A percentile compares a stretch with the other conserved stretches of the same genome.
Evolutionary conservation across 495 filamentous ascomycete species (phyloP).

Genomic region (Xylaria venustula): DNA sequence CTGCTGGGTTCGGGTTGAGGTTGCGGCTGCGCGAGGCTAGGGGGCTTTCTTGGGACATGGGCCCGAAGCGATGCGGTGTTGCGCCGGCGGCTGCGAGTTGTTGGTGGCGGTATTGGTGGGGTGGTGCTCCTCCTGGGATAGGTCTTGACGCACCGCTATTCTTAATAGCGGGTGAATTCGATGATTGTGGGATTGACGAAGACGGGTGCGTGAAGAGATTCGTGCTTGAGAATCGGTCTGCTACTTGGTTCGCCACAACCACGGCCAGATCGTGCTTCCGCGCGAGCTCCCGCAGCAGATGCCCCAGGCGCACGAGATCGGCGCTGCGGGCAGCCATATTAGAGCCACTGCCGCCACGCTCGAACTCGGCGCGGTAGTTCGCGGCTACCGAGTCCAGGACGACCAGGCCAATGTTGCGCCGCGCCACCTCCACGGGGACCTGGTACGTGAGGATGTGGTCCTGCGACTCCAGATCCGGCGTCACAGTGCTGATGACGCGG

Average conservation of each 20-base stretch:
- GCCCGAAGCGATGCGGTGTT: not conserved
- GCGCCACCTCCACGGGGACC: conserved; percentile 76
- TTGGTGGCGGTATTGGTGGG: too few relatives aligned
- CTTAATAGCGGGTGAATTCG: conserved; percentile 5
- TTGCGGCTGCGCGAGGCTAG: conserved; percentile 34
- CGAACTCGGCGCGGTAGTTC: conserved; percentile 90
- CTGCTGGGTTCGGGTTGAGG: not conserved
- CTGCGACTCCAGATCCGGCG: conserved; percentile 91
- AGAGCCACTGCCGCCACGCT: conserved; percentile 42
- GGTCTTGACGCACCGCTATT: not conserved
- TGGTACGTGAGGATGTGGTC: conserved; percentile 93
- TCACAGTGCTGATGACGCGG: conserved; percentile 72
- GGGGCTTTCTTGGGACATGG: conserved; percentile 36
- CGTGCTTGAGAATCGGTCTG: conserved; percentile 67
- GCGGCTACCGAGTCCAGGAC: conserved; percentile 89
- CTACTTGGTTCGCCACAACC: conserved; percentile 95
- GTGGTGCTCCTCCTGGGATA: too few relatives aligned
- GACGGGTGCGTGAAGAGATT: conserved; percentile 2
- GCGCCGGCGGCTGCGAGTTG: not conserved
- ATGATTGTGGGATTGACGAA: conserved; percentile 12
- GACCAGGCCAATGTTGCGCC: conserved; percentile 73
- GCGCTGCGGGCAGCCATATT: conserved; percentile 61
- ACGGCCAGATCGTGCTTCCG: conserved; percentile 71
- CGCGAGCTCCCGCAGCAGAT: conserved; percentile 71
- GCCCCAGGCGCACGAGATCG: conserved; percentile 75